phyloP scores from a whole-genome alignment of 2,329 filamentous ascomycete species.

The Phaeosphaeriaceae sp. region DNA sequence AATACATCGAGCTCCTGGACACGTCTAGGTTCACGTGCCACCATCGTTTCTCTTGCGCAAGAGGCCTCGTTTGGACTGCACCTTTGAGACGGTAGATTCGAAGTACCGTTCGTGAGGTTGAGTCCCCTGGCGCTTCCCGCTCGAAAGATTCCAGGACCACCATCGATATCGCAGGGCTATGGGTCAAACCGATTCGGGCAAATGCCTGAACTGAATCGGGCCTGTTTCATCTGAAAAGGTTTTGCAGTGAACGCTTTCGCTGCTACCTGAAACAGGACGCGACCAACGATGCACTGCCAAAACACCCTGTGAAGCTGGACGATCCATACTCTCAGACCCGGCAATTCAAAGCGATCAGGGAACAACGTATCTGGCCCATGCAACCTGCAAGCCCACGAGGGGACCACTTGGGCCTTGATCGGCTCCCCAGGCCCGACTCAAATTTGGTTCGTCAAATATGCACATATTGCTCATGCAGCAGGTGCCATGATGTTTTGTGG shows the following conservation, averaged over 20 bases:
- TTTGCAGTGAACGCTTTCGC: background rate
- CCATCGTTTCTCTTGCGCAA: background rate
- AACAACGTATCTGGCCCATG: background rate
- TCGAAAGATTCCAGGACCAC: background rate
- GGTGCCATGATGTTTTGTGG: background rate
- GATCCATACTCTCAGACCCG: background rate
- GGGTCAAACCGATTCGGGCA: background rate
- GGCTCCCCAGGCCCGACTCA: conserved; percentile 28
- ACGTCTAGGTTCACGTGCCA: background rate
- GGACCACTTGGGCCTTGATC: conserved; percentile 10
- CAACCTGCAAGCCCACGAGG: background rate
- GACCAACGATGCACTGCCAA: background rate
- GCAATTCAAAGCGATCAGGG: background rate
- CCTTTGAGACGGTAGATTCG: background rate
- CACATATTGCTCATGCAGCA: conserved; percentile 32
- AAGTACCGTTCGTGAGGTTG: background rate
- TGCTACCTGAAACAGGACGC: background rate
- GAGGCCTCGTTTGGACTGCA: background rate
- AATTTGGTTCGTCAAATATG: conserved; percentile 18
- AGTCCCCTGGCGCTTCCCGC: background rate
- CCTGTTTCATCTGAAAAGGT: background rate
- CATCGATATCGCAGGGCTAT: background rate
- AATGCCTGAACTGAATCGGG: background rate
- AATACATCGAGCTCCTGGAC: background rate
- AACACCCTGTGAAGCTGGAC: background rate